These are phyloP conservation scores for Mycena latifolia DNA, from an alignment of 768 basidiomycete species.

Conservation along the genomic window DNA sequence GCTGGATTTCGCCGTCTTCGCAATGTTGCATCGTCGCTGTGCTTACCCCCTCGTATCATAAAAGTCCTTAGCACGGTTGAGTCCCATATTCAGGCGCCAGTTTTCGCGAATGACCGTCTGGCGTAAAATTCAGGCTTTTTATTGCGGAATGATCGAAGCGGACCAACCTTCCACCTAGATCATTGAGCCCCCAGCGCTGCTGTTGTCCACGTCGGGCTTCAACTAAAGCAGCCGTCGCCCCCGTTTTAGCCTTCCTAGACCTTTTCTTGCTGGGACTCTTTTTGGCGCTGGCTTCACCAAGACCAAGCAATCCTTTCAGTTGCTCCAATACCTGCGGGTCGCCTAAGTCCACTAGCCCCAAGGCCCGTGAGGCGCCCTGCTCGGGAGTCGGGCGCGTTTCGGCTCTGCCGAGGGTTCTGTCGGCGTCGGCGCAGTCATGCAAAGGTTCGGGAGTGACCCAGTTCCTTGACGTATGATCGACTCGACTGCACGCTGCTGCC, in stretches of 20 bases:
- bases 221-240: not conserved
- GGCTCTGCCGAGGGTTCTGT: not conserved
- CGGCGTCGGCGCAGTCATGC: not conserved
- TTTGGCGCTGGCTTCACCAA: no score
- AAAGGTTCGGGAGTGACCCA: not conserved
- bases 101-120: no score
- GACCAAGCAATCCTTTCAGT: not conserved
- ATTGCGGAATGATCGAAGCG: no score
- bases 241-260: not conserved
- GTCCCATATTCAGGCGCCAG: no score
- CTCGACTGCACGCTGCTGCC: not conserved
- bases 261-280: not conserved
- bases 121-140: no score
- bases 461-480: not conserved
- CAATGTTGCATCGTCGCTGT: no score
- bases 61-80: no score
- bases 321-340: not conserved
- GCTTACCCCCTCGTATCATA: no score
- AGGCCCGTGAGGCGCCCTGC: not conserved
- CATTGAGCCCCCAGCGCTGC: not conserved
- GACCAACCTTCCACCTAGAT: constrained; percentile 1
- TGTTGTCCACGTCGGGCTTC: not conserved
- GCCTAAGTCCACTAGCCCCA: not conserved
- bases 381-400: not conserved
- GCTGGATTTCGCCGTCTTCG: no score